Base-by-base conservation (phyloP, 176 grass and related monocot genomes). In the Pontederia crassipes region DNA sequence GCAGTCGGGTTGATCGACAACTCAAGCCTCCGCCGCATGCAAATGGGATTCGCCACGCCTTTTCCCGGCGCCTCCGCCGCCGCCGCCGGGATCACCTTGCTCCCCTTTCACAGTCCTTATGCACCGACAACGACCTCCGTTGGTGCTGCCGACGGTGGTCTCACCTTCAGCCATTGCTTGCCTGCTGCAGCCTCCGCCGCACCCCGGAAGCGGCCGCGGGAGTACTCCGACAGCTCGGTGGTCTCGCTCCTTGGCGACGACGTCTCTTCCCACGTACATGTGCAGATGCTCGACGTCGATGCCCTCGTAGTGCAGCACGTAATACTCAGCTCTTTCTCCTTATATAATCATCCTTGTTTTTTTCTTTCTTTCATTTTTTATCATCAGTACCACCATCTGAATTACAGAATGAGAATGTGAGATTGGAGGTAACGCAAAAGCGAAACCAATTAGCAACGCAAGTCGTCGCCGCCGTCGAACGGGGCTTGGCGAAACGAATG, bases 231-330 rank as follows among this genome's bases (percentile, higher is more conserved):
- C 32, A 40, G 32, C 32, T 40, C 32, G 32, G 48, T 28, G 51
- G 52, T 27, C 26, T n/a, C 66, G 27, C 20, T 73, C 57, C 13
- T 78, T 12, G 67, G 54, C 17, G 59, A 73, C 5, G 63, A 75
- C 11, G 12, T 8, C 54, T 17, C 18, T 6, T 32, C 65, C 0
- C 68, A 75, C 10, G 45, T 62, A 32, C 75, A 77, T 17, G 78
- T 78, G 59, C 83, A 86, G 63, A 24, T 78, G 12, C 13, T 80
- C 71, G 86, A 82, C 76, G 2, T 40, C 32, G 32, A 40, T 15
- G 67, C 87, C 68, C 50, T 87, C 45, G 52, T 96, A 0, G 65
- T 75, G 45, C 62, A 82, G 48, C 83, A 85, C 12, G 91, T 96
- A 71, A 69, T 77, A 0, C 20, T 24, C 67, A 45, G n/a, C 46